These are phyloP conservation scores for Thecamonas trahens DNA, from an alignment of 78 protist genomes.

Conservation along the genomic window DNA sequence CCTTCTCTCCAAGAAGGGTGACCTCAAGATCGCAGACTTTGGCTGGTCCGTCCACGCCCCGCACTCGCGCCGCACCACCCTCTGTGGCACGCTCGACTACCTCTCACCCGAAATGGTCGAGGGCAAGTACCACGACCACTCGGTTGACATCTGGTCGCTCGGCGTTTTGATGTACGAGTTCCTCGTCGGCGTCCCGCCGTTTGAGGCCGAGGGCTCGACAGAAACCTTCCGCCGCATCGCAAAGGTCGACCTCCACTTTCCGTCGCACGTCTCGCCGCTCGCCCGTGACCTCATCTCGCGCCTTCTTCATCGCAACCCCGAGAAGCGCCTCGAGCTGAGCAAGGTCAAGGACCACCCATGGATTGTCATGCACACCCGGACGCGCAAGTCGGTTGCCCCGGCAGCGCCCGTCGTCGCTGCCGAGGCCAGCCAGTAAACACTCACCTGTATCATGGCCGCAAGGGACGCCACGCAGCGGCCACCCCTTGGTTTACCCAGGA, in stretches of 20 bases:
- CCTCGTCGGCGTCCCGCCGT: conserved; percentile 81
- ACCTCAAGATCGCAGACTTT: conserved; percentile 94
- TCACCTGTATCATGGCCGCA: too few relatives aligned
- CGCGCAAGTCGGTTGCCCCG: background rate
- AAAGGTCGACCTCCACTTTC: conserved; percentile 42
- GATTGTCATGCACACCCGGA: conserved; percentile 8
- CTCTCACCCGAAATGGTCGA: conserved; percentile 93
- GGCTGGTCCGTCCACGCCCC: conserved; percentile 94
- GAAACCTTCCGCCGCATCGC: conserved; percentile 56
- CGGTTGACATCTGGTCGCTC: conserved; percentile 82
- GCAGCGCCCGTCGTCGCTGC: background rate
- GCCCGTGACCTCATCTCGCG: conserved; percentile 51
- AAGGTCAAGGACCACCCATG: conserved; percentile 9
- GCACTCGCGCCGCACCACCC: conserved; percentile 50
- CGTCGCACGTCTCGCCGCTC: conserved; percentile 22
- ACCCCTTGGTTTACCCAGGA: too few relatives aligned
- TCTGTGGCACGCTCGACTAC: conserved; percentile 94
- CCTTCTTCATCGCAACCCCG: background rate
- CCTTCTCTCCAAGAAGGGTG: conserved; percentile 48
- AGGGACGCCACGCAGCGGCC: too few relatives aligned
- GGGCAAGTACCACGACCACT: conserved; percentile 55
- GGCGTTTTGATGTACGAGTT: conserved; percentile 88
- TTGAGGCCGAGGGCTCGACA: conserved; percentile 35
- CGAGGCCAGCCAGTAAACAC: too few relatives aligned
- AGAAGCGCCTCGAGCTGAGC: conserved; percentile 5